Conservation (phyloP, 1,139 yeast species). For the Taiozyma sp. region DNA sequence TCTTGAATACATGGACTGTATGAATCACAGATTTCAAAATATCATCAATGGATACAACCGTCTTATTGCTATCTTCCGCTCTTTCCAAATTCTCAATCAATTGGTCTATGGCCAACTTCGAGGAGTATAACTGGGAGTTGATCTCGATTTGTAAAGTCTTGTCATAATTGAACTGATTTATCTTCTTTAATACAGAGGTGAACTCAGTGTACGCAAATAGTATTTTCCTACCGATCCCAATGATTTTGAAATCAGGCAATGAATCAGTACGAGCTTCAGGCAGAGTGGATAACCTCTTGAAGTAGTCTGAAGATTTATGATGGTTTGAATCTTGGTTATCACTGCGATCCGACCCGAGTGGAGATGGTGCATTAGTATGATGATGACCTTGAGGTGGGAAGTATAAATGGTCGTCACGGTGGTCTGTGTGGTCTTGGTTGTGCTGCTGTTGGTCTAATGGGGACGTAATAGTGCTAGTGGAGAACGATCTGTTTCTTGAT, state of each 20-base stretch:
- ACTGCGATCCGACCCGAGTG: background rate
- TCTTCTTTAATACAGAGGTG: constrained; percentile 62
- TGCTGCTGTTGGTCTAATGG: background rate
- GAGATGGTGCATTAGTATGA: background rate
- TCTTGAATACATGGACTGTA: constrained; percentile 42
- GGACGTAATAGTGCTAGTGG: constrained; percentile 10
- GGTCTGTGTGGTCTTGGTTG: background rate
- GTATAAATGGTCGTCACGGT: background rate
- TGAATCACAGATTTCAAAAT: constrained; percentile 32
- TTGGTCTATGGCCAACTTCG: constrained; percentile 55
- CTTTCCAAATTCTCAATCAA: constrained; percentile 56
- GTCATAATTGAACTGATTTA: constrained; percentile 64
- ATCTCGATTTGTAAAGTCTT: constrained; percentile 56
- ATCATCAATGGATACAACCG: constrained; percentile 27
- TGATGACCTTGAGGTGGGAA: background rate
- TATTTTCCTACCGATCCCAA: constrained; percentile 52
- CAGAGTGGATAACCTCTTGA: constrained; percentile 63
- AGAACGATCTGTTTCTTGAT: constrained; percentile 17
- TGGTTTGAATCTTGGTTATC: background rate
- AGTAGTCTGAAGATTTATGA: constrained; percentile 58
- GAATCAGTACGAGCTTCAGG: constrained; percentile 38
- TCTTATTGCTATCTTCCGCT: constrained; percentile 37
- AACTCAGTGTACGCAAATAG: constrained; percentile 63
- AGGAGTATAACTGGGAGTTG: constrained; percentile 49
- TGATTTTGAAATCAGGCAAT: constrained; percentile 25